Conservation (phyloP, 176 grass and related monocot genomes). For the Olyra latifolia region DNA sequence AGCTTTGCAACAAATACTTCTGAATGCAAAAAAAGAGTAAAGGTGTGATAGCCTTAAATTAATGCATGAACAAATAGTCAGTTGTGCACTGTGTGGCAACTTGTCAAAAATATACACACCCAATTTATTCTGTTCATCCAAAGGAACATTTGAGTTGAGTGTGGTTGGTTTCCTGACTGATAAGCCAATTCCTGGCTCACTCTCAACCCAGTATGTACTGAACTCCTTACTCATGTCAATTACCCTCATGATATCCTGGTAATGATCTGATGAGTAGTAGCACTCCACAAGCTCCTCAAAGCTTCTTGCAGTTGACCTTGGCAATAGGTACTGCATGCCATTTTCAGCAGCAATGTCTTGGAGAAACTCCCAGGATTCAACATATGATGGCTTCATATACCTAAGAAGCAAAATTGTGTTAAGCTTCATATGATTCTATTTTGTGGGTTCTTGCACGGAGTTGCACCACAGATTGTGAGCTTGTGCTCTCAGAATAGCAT, state of each 20-base stretch:
- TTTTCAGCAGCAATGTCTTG: slow-evolving; percentile 33
- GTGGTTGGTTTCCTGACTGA: slow-evolving; percentile 10
- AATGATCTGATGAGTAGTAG: slow-evolving; percentile 33
- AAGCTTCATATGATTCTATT: not conserved
- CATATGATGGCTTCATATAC: slow-evolving; percentile 28
- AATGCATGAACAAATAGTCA: not conserved
- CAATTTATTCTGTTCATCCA: not conserved
- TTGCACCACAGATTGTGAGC: not conserved
- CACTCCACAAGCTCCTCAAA: slow-evolving; percentile 32
- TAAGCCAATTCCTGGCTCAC: slow-evolving; percentile 31
- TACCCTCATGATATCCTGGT: slow-evolving; percentile 30
- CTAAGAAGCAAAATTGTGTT: not conserved
- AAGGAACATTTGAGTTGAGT: not conserved
- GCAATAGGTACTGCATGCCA: slow-evolving; percentile 28
- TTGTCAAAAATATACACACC: not conserved
- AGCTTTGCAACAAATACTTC: slow-evolving; percentile 25
- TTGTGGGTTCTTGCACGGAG: not conserved
- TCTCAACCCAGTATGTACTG: slow-evolving; percentile 37
- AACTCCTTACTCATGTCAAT: slow-evolving; percentile 16
- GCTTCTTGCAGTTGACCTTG: not conserved
- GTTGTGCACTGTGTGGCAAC: not conserved
- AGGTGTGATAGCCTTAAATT: not conserved
- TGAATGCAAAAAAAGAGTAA: slow-evolving; percentile 4
- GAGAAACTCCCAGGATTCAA: slow-evolving; percentile 40
- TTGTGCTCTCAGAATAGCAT: slow-evolving; percentile 9